Evolutionary conservation across 2,329 filamentous ascomycete genomes (phyloP), one percentile per base, ranked within the genome.

Genomic region (Penicillium vulpinum): DNA sequence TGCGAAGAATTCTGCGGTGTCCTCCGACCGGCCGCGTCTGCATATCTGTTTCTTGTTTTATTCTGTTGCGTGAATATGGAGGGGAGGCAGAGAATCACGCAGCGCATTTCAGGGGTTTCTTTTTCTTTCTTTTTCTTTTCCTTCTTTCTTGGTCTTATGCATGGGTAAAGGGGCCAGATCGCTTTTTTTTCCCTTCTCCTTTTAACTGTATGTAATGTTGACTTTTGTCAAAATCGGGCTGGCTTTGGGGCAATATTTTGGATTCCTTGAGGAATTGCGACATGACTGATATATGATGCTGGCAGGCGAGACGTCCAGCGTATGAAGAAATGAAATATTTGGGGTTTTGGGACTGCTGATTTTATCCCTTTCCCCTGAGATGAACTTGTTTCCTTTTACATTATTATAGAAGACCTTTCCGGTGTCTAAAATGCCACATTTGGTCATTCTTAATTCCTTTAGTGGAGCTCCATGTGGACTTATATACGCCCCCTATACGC

Each of bases 161-260:
- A 47, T 55, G 41, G 41, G 26, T 51, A 26, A n/a, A 38, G 33
- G 47, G 39, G 43, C 33, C 43, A 38, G 28, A 39, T 39, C 28
- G 51, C 16, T 48, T 48, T 38, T 46, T 28, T 28, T 52, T 39
- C 28, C 43, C 16, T 48, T 48, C 29, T 46, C 24, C 24, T 52
- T 57, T 58, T 60, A 62, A 53, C 47, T 67, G 58, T 67, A 67
- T 64, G 57, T 67, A 67, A 67, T 67, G 58, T 64, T 67, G 56
- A 62, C 29, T 31, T 48, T 48, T 31, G 28, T 48, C 49, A 51
- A 51, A 56, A 39, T 18, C 54, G 43, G 40, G 41, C 44, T 54
- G 40, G 36, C n/a, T 48, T 51, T 52, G 40, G 47, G 40, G 29
- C 56, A 48, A 54, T 46, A 47, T 44, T 29, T 54, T 51, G 43